Evolutionary conservation across 108 stramenopile genomes (phyloP), one percentile per base, ranked within the genome.

Genomic region (Schizochytrium sp.): DNA sequence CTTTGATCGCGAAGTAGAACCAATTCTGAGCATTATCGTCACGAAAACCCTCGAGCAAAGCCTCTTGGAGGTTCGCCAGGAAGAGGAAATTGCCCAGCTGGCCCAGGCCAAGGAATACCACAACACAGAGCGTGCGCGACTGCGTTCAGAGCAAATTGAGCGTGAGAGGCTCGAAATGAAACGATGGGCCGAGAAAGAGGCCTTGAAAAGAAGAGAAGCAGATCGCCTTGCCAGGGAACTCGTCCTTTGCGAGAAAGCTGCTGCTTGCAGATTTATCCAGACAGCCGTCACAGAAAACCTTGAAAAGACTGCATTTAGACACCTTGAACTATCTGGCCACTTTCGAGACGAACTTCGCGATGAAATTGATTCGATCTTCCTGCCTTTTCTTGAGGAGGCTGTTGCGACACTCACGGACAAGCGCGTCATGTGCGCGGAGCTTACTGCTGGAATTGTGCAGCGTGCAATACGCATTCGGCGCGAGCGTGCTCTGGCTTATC

Each of bases 11-110:
- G 94, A 94, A 60, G 90, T 92, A 4, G 91, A 72, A 88, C 94
- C 94, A 19, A 49, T 94, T 42, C 46, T 94, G 61, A 88, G 91
- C 7, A 92, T 94, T 59, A 73, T 94, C 72, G 92, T 93, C 3
- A 61, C 89, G 56, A 94, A 94, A 88, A 94, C 93, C 19, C 92
- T 94, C 17, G 94, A 94, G 89, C 94, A 94, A 61, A 93, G 91
- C n/a, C 53, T 93, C 59, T 45, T 93, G 44, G 94, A 94, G 41
- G 91, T 94, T 17, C 61, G 91, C 57, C 83, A 89, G 8, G 93
- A 93, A 73, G 90, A 88, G 53, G 93, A 94, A 72, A 88, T 94
- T 15, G 61, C 47, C 15, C 47, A 55, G 38, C 58, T 91, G 58
- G 87, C 91, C 47, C 55, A 89, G 46, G 91, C 50, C 47, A 89